Percentiles rank a stretch among this genome's conserved stretches.
These are phyloP conservation scores for Citrus cavaleriei DNA, from an alignment of 345 rosid genomes.

Conservation along the genomic window DNA sequence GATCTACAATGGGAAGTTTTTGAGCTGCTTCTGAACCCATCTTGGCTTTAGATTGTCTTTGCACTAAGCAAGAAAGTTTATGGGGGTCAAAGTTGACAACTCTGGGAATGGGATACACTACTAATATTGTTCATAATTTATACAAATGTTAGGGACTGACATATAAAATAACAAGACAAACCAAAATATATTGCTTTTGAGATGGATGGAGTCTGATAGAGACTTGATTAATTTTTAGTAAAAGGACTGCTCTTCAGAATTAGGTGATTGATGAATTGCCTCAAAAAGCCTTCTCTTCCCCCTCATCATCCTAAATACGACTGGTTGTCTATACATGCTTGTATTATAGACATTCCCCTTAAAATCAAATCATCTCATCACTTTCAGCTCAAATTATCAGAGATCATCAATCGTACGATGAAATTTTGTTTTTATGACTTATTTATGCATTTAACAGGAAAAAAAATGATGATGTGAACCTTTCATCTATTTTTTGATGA, in stretches of 20 bases:
- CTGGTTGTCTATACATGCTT: neutral
- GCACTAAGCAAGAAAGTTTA: neutral
- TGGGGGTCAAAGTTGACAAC: neutral
- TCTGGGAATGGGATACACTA: neutral
- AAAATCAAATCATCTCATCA: neutral
- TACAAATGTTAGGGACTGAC: neutral
- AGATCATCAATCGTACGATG: neutral
- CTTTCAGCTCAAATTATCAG: neutral
- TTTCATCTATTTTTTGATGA: neutral
- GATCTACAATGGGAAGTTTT: slow-evolving; percentile 24
- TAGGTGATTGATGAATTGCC: too few species aligned
- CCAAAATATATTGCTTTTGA: neutral
- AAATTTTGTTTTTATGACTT: neutral
- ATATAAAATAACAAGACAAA: too few species aligned
- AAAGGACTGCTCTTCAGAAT: too few species aligned
- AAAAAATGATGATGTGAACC: neutral
- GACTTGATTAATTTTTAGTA: too few species aligned
- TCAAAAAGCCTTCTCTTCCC: too few species aligned
- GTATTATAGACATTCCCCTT: neutral
- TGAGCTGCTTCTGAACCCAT: slow-evolving; percentile 20
- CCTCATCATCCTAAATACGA: neutral
- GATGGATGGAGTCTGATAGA: too few species aligned
- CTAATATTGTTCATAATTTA: too few species aligned
- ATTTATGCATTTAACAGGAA: neutral
- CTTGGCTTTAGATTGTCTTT: neutral